Evolutionary conservation across 1,284 basidiomycete species (phyloP).

Genomic region (Trametes polyzona): DNA sequence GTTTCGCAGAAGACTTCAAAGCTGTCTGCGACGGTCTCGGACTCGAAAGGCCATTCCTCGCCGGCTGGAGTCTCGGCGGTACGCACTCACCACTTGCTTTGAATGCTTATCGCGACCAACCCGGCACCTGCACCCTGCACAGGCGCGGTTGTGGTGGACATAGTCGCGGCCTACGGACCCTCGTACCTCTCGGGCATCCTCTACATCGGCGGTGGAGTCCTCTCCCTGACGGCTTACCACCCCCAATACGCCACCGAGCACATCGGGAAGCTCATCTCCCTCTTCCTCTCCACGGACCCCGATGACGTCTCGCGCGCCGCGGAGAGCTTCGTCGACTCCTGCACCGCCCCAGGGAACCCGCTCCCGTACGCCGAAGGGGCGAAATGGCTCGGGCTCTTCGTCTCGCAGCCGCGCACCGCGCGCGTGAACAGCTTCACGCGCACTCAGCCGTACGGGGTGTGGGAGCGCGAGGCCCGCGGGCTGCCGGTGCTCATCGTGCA

Average conservation of each 20-base stretch:
- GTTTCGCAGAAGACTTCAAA: slow-evolving; percentile 42
- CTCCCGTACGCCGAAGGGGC: slow-evolving; percentile 36
- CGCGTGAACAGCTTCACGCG: background rate
- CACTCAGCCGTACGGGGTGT: slow-evolving; percentile 18
- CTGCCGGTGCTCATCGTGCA: slow-evolving; percentile 40
- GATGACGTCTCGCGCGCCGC: slow-evolving; percentile 34
- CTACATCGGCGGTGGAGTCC: slow-evolving; percentile 35
- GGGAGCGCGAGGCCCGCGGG: slow-evolving; percentile 32
- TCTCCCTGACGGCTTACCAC: slow-evolving; percentile 19
- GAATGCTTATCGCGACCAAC: background rate
- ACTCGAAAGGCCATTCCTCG: slow-evolving; percentile 38
- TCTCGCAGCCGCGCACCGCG: slow-evolving; percentile 33
- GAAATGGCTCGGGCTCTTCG: slow-evolving; percentile 38
- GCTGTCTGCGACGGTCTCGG: slow-evolving; percentile 35
- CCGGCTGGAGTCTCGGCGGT: slow-evolving; percentile 37
- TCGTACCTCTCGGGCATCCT: slow-evolving; percentile 41
- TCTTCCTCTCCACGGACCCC: slow-evolving; percentile 32
- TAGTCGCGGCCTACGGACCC: slow-evolving; percentile 39
- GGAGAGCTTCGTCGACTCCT: slow-evolving; percentile 35
- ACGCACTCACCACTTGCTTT: background rate
- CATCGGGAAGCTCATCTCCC: slow-evolving; percentile 32
- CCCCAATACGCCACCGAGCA: slow-evolving; percentile 31
- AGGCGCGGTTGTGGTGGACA: slow-evolving; percentile 41
- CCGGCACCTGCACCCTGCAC: background rate
- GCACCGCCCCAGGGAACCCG: slow-evolving; percentile 26